Base-by-base conservation (phyloP, 768 basidiomycete species). In the Lentinula edodes region DNA sequence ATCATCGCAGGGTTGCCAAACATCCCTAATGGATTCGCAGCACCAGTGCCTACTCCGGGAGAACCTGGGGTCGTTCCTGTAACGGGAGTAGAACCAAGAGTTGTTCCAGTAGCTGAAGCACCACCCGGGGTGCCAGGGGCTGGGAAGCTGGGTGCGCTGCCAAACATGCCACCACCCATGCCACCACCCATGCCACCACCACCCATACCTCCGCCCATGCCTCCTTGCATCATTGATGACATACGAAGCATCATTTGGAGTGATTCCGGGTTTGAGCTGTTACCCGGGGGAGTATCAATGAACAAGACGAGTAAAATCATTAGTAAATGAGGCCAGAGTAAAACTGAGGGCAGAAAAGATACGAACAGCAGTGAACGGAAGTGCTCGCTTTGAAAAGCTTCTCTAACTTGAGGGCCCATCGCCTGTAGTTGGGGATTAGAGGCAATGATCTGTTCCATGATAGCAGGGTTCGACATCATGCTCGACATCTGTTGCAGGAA, bases 401-500 rank as follows among this genome's bases (percentile, higher is more conserved):
- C 78, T 20, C 94, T 81, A 16, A 93, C 83, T 68, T 92, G 90
- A 0, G 93, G 93, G 1, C 80, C 90, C 85, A 95, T 89, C 0
- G 76, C 71, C 34, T 83, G 75, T 67, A 90, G 76, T 66, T 93
- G 86, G 0, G 96, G 95, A 72, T 93, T 91, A 57, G 83, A 82
- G 0, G 87, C 82, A 65, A 96, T 88, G 67, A 95, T 78, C 72
- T 95, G 88, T 61, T 98, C 95, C 56, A 98, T 75, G 52, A 98
- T 77, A n/a, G 84, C 86, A 0, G 96, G 95, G 67, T 95, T 90
- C 6, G 87, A 85, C 85, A 98, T 89, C 73, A 94, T 82, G 13
- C 78, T 70, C 7, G 88, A 84, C 91, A 99, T 96, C 73, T 95
- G 91, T 64, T 91, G 84, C 43, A 95, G 72, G 66, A 95, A 94